phyloP scores from a whole-genome alignment of 495 filamentous ascomycete species.

The Parathielavia hyrcaniae region DNA sequence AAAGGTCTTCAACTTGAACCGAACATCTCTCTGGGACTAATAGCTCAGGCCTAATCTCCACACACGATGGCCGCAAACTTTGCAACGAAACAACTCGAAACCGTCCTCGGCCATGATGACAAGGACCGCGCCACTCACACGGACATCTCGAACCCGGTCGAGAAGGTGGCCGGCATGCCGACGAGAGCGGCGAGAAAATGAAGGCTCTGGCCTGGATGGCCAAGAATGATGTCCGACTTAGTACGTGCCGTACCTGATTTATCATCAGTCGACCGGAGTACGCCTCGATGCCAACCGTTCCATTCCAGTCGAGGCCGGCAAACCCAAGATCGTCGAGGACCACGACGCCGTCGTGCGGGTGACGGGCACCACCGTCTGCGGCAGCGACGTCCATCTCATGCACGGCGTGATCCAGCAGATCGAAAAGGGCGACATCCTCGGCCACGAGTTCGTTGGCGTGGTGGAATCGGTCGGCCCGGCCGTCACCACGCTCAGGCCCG shows the following conservation, averaged over 20 bases:
- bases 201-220: conserved; percentile 17
- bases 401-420: conserved; percentile 31
- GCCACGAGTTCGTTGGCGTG: conserved; percentile 42
- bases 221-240: conserved; percentile 16
- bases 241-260: conserved; percentile 1
- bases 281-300: not conserved
- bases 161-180: conserved; percentile 11
- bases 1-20: no score
- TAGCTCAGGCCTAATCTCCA: no score
- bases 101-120: conserved; percentile 10
- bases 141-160: conserved; percentile 14
- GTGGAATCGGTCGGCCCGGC: conserved; percentile 32
- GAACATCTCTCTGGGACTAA: no score
- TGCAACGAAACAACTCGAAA: not conserved
- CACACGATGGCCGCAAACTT: not conserved
- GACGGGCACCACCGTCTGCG: conserved; percentile 48
- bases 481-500: conserved; percentile 21
- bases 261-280: not conserved
- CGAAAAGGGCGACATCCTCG: conserved; percentile 35
- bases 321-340: conserved; percentile 10
- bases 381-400: conserved; percentile 51
- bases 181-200: conserved; percentile 9
- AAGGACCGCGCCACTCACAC: conserved; percentile 8
- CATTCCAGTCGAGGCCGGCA: conserved; percentile 4
- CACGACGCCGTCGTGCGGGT: conserved; percentile 51